Evolutionary conservation across 2,329 filamentous ascomycete species (phyloP), one percentile per base, ranked within the genome.

Genomic region (Calonectria pauciramosa): DNA sequence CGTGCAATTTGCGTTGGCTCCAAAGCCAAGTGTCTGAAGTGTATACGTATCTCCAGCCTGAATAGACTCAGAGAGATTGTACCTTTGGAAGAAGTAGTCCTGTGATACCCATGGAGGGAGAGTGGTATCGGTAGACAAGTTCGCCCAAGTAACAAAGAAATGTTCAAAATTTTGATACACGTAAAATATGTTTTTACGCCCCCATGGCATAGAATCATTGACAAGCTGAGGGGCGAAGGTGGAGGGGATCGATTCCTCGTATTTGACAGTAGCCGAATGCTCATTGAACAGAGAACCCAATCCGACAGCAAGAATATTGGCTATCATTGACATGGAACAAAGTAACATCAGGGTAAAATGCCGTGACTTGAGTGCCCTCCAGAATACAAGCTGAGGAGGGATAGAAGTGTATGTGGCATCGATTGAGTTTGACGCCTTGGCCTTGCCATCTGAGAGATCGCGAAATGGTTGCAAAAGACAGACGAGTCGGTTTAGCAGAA

Each of bases 391-490:
- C 32, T 91, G 90, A 0, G 91, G 90, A 0, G 91, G 91, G 0
- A 92, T 73, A 0, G 90, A 89, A 0, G 86, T 88, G 70, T 93
- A 93, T 16, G 82, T 85, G 0, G 85, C 81, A 4, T 89, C 79
- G 0, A 90, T 73, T 0, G 89, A 86, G 0, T 83, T 80, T 0
- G 85, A 84, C 0, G 85, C 75, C 1, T 72, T 65, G 0, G 85
- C 83, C 3, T 76, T 79, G 0, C 89, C 87, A 4, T 77, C 71
- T 20, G 85, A 85, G 0, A 93, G 82, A 18, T 90, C 86, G 1
- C 89, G 85, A 23, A 91, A 89, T 0, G 91, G 91, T 38, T 91
- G 88, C 0, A 93, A 75, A 8, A 91, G 78, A 49, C 90, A 92
- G 0, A 91, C 76, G 0, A 89, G 70, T 0, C 91, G 85, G 54